These are phyloP conservation scores for Alternaria sp. DNA, from an alignment of 2,329 filamentous ascomycete genomes.

Conservation along the genomic window DNA sequence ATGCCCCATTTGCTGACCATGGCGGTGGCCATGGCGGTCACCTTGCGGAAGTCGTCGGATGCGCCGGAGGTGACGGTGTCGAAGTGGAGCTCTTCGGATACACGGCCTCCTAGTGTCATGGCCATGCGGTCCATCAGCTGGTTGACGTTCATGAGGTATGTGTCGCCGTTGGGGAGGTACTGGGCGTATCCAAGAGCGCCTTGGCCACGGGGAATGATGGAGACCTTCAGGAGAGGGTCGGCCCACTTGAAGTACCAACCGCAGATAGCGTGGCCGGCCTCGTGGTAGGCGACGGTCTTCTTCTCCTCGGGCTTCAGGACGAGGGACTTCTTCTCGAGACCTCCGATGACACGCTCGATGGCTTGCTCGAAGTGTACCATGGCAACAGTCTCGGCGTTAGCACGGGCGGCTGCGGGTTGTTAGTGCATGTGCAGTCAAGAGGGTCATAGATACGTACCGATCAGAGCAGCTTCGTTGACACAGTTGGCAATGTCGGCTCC, in stretches of 20 bases:
- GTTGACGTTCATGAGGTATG: conserved; percentile 92
- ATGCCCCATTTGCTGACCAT: conserved; percentile 99
- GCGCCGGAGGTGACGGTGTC: conserved; percentile 94
- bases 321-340: conserved; percentile 95
- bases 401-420: conserved; percentile 73
- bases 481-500: conserved; percentile 98
- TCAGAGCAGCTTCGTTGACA: conserved; percentile 94
- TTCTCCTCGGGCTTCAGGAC: conserved; percentile 94
- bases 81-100: conserved; percentile 96
- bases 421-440: conserved; percentile 41
- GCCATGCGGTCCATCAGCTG: conserved; percentile 99
- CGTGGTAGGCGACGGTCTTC: conserved; percentile 95
- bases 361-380: conserved; percentile 96
- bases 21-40: conserved; percentile 90
- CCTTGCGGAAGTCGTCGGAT: conserved; percentile 97
- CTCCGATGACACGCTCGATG: conserved; percentile 95
- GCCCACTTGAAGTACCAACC: conserved; percentile 97
- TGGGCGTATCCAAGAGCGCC: conserved; percentile 95
- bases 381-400: conserved; percentile 77
- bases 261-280: conserved; percentile 97
- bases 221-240: conserved; percentile 97
- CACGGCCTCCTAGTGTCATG: conserved; percentile 95
- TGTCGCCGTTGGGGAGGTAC: conserved; percentile 89
- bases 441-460: conserved; percentile 68
- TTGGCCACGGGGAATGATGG: conserved; percentile 95